Conservation (phyloP, 305 asterid species). For the Fraxinus floribunda region DNA sequence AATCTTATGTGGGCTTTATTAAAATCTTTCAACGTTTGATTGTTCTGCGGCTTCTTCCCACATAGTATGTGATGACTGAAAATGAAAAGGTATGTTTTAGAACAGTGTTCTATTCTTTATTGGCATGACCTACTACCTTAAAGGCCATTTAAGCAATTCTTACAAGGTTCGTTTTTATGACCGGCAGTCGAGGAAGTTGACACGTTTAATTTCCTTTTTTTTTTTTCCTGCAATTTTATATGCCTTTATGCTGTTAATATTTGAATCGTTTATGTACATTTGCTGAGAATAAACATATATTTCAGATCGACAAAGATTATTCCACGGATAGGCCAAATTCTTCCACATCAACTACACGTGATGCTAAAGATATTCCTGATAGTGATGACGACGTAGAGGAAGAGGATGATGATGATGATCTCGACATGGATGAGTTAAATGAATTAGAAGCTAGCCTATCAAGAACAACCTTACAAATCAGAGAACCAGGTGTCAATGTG, state of each 20-base stretch:
- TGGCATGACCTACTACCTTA: neutral
- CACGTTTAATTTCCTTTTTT: neutral
- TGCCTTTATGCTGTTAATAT: neutral
- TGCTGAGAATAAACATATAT: neutral
- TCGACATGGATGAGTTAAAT: constrained; percentile 81
- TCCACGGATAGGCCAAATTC: constrained; percentile 18
- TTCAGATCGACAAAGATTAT: constrained; percentile 9
- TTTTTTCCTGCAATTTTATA: neutral
- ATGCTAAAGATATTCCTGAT: neutral
- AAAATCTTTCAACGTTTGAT: neutral
- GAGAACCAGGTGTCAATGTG: constrained; percentile 37
- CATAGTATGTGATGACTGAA: neutral
- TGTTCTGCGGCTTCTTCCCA: neutral
- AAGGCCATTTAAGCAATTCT: neutral
- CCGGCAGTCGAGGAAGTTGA: neutral
- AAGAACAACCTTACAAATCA: constrained; percentile 67
- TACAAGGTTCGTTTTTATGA: neutral
- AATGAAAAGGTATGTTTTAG: neutral
- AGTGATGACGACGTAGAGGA: constrained; percentile 6
- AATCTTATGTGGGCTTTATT: neutral
- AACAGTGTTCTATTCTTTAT: neutral
- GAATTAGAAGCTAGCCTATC: constrained; percentile 94
- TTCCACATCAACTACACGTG: constrained; percentile 8
- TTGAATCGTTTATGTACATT: neutral
- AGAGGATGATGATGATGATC: constrained; percentile 58